Conservation (phyloP, 352 stramenopile genomes). For the Globisporangium splendens region DNA sequence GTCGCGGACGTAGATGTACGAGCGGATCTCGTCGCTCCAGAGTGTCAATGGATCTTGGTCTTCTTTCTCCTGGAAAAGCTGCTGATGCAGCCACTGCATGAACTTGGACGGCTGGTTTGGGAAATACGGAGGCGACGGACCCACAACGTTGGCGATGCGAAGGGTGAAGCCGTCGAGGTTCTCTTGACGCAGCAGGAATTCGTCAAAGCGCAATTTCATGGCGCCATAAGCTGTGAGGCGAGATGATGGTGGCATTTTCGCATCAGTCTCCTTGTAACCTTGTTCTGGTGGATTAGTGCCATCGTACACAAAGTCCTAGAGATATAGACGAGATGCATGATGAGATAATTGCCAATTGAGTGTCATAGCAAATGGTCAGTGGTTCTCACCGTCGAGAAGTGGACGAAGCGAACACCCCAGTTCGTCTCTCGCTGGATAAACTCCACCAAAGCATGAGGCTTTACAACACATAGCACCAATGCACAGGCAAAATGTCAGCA, state of each 20-base stretch:
- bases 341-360: background rate
- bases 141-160: constrained; percentile 65
- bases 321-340: background rate
- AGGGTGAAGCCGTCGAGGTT: constrained; percentile 23
- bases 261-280: constrained; percentile 38
- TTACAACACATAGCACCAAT: too few relatives aligned
- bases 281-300: constrained; percentile 16
- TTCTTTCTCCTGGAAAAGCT: constrained; percentile 25
- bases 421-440: constrained; percentile 22
- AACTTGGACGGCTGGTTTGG: constrained; percentile 43
- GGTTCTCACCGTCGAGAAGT: constrained; percentile 52
- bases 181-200: constrained; percentile 20
- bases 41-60: constrained; percentile 26
- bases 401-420: constrained; percentile 34
- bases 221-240: constrained; percentile 40
- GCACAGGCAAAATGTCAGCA: background rate
- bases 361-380: background rate
- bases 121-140: constrained; percentile 36
- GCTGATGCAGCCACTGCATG: constrained; percentile 52
- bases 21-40: constrained; percentile 65
- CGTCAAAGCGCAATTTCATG: constrained; percentile 52
- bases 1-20: constrained; percentile 53
- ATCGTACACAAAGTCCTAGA: constrained; percentile 64
- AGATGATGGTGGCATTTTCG: constrained; percentile 1
- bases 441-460: constrained; percentile 35